phyloP scores from a whole-genome alignment of 805 yeast species.

The Barnettozyma californica region DNA sequence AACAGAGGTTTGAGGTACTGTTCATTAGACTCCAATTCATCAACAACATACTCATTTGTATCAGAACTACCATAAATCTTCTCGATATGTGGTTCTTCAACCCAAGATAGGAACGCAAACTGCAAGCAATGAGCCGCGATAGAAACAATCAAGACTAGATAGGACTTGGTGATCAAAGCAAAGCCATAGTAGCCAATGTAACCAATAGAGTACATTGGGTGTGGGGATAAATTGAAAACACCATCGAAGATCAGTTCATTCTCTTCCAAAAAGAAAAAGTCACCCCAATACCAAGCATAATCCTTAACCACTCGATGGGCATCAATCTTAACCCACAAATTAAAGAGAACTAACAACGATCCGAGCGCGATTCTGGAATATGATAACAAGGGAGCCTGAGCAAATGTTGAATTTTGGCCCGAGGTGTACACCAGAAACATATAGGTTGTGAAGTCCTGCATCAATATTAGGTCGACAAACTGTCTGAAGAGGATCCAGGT shows the following conservation, averaged over 20 bases:
- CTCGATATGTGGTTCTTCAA: conserved; percentile 84
- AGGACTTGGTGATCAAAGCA: conserved; percentile 70
- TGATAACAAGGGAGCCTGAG: conserved; percentile 41
- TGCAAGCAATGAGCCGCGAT: conserved; percentile 72
- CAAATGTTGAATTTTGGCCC: conserved; percentile 28
- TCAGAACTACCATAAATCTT: conserved; percentile 57
- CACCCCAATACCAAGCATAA: conserved; percentile 96
- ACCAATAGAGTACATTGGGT: conserved; percentile 89
- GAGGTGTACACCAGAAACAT: conserved; percentile 47
- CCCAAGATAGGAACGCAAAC: conserved; percentile 65
- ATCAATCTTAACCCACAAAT: conserved; percentile 79
- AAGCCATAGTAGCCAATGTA: conserved; percentile 84
- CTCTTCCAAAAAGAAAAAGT: conserved; percentile 75
- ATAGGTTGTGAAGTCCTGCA: conserved; percentile 80
- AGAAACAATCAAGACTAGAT: conserved; percentile 63
- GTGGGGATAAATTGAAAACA: conserved; percentile 85
- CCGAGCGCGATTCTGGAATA: conserved; percentile 55
- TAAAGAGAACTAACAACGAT: conserved; percentile 56
- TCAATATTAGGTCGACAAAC: conserved; percentile 72
- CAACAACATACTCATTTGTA: conserved; percentile 28
- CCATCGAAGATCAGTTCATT: conserved; percentile 77
- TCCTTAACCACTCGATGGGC: conserved; percentile 87
- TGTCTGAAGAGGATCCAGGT: conserved; percentile 79
- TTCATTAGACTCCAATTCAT: conserved; percentile 31
- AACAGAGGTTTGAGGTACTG: conserved; percentile 51